Evolutionary conservation across 768 basidiomycete genomes (phyloP), one percentile per base, ranked within the genome.

Genomic region (Saitozyma sp.): DNA sequence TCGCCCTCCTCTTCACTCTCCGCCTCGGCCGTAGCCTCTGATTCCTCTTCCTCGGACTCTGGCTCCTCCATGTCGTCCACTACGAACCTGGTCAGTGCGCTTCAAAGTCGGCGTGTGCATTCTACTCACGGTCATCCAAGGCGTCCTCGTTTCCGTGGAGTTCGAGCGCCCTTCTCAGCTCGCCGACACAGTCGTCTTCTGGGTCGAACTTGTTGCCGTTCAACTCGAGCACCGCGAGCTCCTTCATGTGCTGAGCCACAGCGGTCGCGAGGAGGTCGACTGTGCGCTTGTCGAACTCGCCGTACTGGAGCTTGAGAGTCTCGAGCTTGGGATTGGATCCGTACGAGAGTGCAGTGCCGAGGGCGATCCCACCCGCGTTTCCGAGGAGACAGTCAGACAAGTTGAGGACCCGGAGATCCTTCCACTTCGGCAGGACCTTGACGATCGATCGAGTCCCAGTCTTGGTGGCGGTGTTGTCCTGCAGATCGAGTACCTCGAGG

Each of bases 341-440:
- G 17, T 79, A 79, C 1, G 83, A 83, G 50, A 98, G 83, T 8
- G 83, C 83, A 45, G 82, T 82, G 50, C 90, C 77, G 57, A 90
- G 82, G 1, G 83, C 79, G 3, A 92, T 83, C 61, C 90, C 89
- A 40, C 92, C 92, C n/a, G 87, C 86, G 4, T 86, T 83, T 5
- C 89, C 87, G 19, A 99, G 84, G 45, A 94, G 85, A 71, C 94
- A 96, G 79, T 97, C 95, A 9, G 91, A 92, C 45, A 99, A 82
- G 78, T 97, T 90, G 68, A 98, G 86, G n/a, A 84, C 84, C 48
- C 83, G 83, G 17, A 99, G 83, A 2, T 83, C 74, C 0, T 88
- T 84, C 89, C 96, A 90, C 5, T 84, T 83, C 0, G 83, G 79
- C 16, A 99, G 78, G 0, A 87, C 84, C 46, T 83, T 82, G 2